These are phyloP conservation scores for Kodamaea arcana DNA, from an alignment of 1,139 yeast genomes.

Conservation along the genomic window DNA sequence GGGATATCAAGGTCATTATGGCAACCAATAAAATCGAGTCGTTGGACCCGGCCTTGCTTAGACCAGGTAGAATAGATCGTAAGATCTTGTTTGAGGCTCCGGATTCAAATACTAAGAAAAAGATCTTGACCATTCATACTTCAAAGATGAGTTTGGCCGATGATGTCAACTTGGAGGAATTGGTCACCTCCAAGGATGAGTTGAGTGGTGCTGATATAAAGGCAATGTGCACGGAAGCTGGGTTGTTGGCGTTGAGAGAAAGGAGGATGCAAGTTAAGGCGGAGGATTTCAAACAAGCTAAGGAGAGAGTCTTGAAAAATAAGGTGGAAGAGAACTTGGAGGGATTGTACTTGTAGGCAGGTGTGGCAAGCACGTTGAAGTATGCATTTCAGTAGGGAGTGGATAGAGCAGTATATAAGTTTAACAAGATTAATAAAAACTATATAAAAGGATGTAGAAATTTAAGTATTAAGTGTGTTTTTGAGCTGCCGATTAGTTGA, in stretches of 20 bases:
- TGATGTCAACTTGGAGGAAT: constrained; percentile 86
- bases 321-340: constrained; percentile 96
- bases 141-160: constrained; percentile 87
- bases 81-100: constrained; percentile 96
- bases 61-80: constrained; percentile 99
- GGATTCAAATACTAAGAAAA: constrained; percentile 86
- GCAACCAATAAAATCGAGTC: constrained; percentile 96
- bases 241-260: constrained; percentile 90
- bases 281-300: constrained; percentile 89
- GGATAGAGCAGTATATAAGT: too few species aligned
- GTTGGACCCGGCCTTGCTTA: constrained; percentile 93
- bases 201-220: constrained; percentile 97
- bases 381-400: too few species aligned
- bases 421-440: too few species aligned
- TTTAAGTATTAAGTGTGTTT: too few species aligned
- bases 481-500: too few species aligned
- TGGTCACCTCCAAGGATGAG: constrained; percentile 91
- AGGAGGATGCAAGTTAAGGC: constrained; percentile 98
- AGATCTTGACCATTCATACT: constrained; percentile 90
- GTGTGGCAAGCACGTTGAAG: too few species aligned
- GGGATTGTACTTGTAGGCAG: constrained; percentile 73
- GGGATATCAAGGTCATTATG: constrained; percentile 98
- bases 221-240: constrained; percentile 98
- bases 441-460: too few species aligned
- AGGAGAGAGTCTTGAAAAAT: constrained; percentile 95